Conservation (phyloP, 345 rosid species). For the Eutrema yunnanense region DNA sequence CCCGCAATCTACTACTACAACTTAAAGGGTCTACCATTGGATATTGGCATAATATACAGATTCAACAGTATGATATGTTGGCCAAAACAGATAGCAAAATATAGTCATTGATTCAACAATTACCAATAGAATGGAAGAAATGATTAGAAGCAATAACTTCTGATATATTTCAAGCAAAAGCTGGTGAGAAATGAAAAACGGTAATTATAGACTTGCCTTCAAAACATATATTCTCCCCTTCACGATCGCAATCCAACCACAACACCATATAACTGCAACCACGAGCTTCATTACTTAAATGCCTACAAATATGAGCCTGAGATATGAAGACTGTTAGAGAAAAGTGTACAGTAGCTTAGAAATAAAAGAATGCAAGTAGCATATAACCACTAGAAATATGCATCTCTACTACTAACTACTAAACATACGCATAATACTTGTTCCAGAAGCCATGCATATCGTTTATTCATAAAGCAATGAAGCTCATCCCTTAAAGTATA, state of each 20-base stretch:
- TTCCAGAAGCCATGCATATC: not conserved
- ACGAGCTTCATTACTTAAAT: slow-evolving; percentile 86
- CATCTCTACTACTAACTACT: not conserved
- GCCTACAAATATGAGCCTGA: slow-evolving; percentile 78
- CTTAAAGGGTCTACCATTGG: not conserved
- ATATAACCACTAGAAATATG: not conserved
- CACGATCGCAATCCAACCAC: slow-evolving; percentile 98
- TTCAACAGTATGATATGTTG: not conserved
- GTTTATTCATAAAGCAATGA: not conserved
- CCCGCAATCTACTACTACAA: not conserved
- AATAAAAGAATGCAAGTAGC: not conserved
- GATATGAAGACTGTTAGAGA: slow-evolving; percentile 19
- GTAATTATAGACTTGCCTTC: slow-evolving; percentile 52
- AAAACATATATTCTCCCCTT: slow-evolving; percentile 97
- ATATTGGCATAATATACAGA: not conserved
- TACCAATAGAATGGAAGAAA: not conserved
- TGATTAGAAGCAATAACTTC: not conserved
- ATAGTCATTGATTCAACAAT: not conserved
- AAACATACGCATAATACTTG: not conserved
- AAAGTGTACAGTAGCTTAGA: not conserved
- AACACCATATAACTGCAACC: slow-evolving; percentile 77
- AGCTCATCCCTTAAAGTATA: not conserved
- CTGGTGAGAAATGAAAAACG: not conserved
- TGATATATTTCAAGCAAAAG: not conserved
- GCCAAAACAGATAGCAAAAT: not conserved